Percentiles rank a stretch among this genome's conserved stretches.
These are phyloP conservation scores for Colletotrichum cordylinicola DNA, from an alignment of 2,329 filamentous ascomycete species.

Conservation along the genomic window DNA sequence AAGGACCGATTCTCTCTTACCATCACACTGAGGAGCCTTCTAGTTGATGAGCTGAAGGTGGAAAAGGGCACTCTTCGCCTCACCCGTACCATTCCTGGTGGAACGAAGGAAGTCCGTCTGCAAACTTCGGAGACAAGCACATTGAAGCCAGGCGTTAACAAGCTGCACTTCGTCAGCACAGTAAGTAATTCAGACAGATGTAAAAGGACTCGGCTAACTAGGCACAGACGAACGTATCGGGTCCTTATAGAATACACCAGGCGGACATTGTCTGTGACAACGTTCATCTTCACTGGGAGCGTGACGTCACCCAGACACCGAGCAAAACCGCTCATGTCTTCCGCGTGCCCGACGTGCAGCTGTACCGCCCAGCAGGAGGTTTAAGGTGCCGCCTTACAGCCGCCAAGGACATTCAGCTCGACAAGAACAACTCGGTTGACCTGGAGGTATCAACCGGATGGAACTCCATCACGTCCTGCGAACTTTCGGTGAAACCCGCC, in stretches of 20 bases:
- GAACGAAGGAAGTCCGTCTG: conserved; percentile 56
- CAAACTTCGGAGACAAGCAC: conserved; percentile 39
- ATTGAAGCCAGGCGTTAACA: conserved; percentile 60
- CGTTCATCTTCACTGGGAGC: conserved; percentile 69
- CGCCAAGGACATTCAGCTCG: conserved; percentile 77
- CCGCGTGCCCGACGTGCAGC: conserved; percentile 66
- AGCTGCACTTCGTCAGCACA: conserved; percentile 29
- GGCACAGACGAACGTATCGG: conserved; percentile 67
- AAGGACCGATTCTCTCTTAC: conserved; percentile 78
- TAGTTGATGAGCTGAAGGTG: conserved; percentile 73
- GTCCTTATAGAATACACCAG: conserved; percentile 77
- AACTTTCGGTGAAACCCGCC: conserved; percentile 66
- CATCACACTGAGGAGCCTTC: conserved; percentile 72
- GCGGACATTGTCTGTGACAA: conserved; percentile 70
- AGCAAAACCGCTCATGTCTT: conserved; percentile 58
- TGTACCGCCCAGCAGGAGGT: conserved; percentile 74
- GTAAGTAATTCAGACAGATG: conserved; percentile 28
- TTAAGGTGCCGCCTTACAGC: conserved; percentile 73
- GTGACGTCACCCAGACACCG: conserved; percentile 54
- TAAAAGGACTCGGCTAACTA: conserved; percentile 30
- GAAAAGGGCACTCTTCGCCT: conserved; percentile 53
- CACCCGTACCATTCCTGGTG: conserved; percentile 3
- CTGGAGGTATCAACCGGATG: conserved; percentile 75
- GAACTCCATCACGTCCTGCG: conserved; percentile 69
- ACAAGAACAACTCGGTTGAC: conserved; percentile 79